A percentile compares a stretch with the other conserved stretches of the same genome.
phyloP scores from a whole-genome alignment of 345 rosid species.

The Jatropha curcas region DNA sequence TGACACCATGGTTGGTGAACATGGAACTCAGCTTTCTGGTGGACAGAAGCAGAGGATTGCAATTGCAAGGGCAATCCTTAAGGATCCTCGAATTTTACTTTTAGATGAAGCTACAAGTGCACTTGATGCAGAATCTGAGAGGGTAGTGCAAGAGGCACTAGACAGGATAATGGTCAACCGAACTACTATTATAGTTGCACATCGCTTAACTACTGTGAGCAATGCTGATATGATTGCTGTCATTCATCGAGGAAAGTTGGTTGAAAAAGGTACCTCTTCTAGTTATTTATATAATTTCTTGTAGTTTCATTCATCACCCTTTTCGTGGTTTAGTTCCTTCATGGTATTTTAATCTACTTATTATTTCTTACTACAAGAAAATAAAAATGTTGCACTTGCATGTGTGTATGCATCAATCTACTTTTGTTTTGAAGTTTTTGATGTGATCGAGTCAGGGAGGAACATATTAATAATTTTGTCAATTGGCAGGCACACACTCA shows the following conservation, averaged over 20 bases:
- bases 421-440: too few species aligned
- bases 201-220: constrained; percentile 43
- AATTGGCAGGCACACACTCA: constrained; percentile 58
- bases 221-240: constrained; percentile 36
- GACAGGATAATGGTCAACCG: constrained; percentile 45
- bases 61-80: constrained; percentile 43
- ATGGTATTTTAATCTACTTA: too few species aligned
- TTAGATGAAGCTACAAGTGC: constrained; percentile 55
- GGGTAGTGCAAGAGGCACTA: constrained; percentile 48
- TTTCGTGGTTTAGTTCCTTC: background rate
- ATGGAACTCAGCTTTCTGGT: constrained; percentile 89
- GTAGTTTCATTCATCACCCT: background rate
- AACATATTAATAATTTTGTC: too few species aligned
- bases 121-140: constrained; percentile 50
- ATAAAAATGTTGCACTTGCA: too few species aligned
- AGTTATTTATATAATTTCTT: background rate
- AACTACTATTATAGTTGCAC: constrained; percentile 52
- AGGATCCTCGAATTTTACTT: constrained; percentile 47
- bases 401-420: background rate
- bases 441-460: too few species aligned
- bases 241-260: constrained; percentile 43
- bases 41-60: constrained; percentile 86
- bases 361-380: too few species aligned
- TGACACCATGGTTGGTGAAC: constrained; percentile 92
- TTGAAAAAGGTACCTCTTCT: constrained; percentile 32